Conservation (phyloP, 2,329 filamentous ascomycete species). For the Epichloe hybrida region DNA sequence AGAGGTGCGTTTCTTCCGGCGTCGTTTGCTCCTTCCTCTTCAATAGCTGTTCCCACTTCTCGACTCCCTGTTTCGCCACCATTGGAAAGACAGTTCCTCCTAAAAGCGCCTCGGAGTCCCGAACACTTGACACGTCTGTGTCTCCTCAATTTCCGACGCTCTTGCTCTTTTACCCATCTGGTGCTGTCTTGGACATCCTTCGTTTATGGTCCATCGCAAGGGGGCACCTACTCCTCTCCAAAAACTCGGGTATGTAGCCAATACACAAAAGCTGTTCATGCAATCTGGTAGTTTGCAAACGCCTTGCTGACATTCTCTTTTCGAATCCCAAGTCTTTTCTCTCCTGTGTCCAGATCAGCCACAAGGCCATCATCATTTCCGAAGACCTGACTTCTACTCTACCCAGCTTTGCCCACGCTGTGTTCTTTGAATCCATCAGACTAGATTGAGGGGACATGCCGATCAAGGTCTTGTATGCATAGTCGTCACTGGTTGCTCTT, state of each 20-base stretch:
- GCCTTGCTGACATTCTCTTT: slow-evolving; percentile 2
- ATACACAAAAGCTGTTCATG: background rate
- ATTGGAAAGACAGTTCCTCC: background rate
- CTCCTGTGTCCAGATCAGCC: slow-evolving; percentile 3
- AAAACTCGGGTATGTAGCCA: background rate
- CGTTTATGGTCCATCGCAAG: background rate
- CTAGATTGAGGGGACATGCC: slow-evolving; percentile 10
- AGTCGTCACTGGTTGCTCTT: slow-evolving; percentile 22
- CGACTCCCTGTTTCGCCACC: background rate
- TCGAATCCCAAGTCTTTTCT: slow-evolving; percentile 3
- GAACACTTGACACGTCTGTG: background rate
- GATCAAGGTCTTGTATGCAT: slow-evolving; percentile 24
- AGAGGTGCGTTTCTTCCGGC: background rate
- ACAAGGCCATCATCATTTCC: slow-evolving; percentile 6
- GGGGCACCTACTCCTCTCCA: slow-evolving; percentile 2
- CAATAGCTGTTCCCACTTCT: background rate
- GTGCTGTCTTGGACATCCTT: background rate
- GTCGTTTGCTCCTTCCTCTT: background rate
- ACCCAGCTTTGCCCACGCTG: slow-evolving; percentile 5
- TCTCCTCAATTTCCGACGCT: background rate
- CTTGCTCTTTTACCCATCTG: background rate
- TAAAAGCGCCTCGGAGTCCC: background rate
- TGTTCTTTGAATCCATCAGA: slow-evolving; percentile 2
- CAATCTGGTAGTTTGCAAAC: background rate
- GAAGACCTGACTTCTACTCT: slow-evolving; percentile 3